Evolutionary conservation across 1,284 basidiomycete genomes (phyloP), one percentile per base, ranked within the genome.

Genomic region (Clitocybe nebularis): DNA sequence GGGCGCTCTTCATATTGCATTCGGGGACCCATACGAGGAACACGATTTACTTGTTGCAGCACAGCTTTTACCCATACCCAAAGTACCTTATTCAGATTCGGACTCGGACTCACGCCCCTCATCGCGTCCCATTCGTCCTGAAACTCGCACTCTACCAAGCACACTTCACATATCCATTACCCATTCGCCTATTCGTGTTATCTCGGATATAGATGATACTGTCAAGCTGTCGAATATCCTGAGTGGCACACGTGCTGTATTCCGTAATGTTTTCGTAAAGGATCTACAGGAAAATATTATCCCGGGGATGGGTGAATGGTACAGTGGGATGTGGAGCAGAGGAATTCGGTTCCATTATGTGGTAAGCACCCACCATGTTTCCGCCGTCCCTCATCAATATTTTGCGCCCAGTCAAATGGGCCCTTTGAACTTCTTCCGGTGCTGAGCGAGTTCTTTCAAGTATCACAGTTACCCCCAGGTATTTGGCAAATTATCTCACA

Each of bases 141-240:
- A 1, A 29, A 7, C 4, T 10, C 19, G 35, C 14, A 39, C 42
- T 11, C 28, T 54, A 8, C 50, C 66, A 3, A 62, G 68, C 4
- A 57, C 63, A 1, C 52, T 68, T 2, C 59, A 64, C 0, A 62
- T 83, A 1, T 68, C 80, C 0, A 66, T 84, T 9, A 75, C 79
- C 0, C 64, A 79, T 53, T 71, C 73, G 1, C 72, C 74, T 0
- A 60, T 92, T 9, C 79, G 89, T 5, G 74, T 96, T 41, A 84
- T 97, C 23, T 94, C 90, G 0, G 94, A 98, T 57, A 86, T 98
- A 33, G 94, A 98, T 60, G 94, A 98, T 61, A 98, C 94, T 0
- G 76, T 96, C 49, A 97, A 95, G 59, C 62, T 77, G 36, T 82
- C 87, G 0, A 79, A 82, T 41, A 74, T 94, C n/a, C 56, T 84